Evolutionary conservation across 768 basidiomycete genomes (phyloP), one percentile per base, ranked within the genome.

Genomic region (Botryobasidium botryosum): DNA sequence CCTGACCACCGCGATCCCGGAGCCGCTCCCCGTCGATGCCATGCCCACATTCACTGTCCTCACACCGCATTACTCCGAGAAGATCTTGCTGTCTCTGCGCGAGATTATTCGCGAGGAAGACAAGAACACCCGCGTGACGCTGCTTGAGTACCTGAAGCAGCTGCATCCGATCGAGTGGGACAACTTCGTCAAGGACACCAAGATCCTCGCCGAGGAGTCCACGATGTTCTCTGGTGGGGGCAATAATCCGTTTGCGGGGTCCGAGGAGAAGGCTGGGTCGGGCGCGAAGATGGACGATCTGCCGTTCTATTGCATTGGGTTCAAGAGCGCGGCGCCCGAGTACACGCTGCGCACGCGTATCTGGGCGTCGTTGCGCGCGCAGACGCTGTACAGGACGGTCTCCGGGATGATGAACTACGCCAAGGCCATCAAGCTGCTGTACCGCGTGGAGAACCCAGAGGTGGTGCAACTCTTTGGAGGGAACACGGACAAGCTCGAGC

Each of bases 381-480:
- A 99, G 67, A 99, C 94, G 2, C 74, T 99, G 17, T 97, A 99
- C 60, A 78, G 94, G 52, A 99, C 94, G 12, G 92, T 99, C 15
- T 96, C 94, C 28, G 94, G 94, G 42, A 96, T 99, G 86, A 97
- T 97, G 94, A 99, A 99, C 66, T 97, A 99, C 61, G 78, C 85
- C 52, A 99, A 99, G 67, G 94, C 94, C 10, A 97, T 99, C 75
- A 99, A 99, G 61, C 67, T 99, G 28, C 72, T 99, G n/a, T 92
- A 97, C 62, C 87, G 92, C 46, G 94, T 99, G 35, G 94, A 99
- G 67, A 97, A 97, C 64, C 94, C 94, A 6, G 94, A 99, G 62
- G 85, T 99, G 39, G 94, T 99, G 15, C 92, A 97, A 63, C 71
- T 81, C 39, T 96, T 88, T 54, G 92, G 94, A 32, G 92, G 91